phyloP scores from a whole-genome alignment of 2,329 filamentous ascomycete genomes.

The Penicillium frequentans region DNA sequence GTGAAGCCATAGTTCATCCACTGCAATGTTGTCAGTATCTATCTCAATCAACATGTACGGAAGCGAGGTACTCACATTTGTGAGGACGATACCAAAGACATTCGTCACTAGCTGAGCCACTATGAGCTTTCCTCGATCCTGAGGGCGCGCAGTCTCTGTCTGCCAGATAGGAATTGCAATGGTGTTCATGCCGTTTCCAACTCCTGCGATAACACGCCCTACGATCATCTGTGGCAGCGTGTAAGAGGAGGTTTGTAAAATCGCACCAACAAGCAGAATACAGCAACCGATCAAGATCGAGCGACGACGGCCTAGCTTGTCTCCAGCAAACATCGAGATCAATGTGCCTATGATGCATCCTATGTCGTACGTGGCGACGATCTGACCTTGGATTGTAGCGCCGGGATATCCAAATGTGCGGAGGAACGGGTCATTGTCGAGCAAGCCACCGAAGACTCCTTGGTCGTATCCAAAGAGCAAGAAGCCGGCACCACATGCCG shows the following conservation, averaged over 20 bases:
- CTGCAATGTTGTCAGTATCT: constrained; percentile 12
- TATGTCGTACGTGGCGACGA: constrained; percentile 23
- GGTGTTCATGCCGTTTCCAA: constrained; percentile 52
- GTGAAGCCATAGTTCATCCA: constrained; percentile 44
- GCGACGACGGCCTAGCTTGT: constrained; percentile 13
- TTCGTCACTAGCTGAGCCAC: constrained; percentile 2
- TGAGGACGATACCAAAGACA: constrained; percentile 20
- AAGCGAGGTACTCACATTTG: background rate
- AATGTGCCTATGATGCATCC: constrained; percentile 20
- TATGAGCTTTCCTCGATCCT: constrained; percentile 9
- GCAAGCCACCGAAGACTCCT: constrained; percentile 25
- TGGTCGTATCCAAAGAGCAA: constrained; percentile 30
- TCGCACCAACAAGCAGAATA: constrained; percentile 17
- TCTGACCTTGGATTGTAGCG: constrained; percentile 22
- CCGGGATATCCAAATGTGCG: constrained; percentile 19
- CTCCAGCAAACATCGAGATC: constrained; percentile 17
- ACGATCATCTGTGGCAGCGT: constrained; percentile 46
- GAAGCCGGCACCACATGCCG: constrained; percentile 20
- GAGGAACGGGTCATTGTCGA: too few relatives aligned
- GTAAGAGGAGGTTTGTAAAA: constrained; percentile 18
- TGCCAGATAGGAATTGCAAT: constrained; percentile 49
- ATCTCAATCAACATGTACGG: too few relatives aligned
- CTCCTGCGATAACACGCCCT: constrained; percentile 47
- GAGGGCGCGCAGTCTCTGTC: constrained; percentile 7
- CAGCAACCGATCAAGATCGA: constrained; percentile 17